Base-by-base conservation (phyloP, 257 asterid species). In the Penstemon davidsonii region DNA sequence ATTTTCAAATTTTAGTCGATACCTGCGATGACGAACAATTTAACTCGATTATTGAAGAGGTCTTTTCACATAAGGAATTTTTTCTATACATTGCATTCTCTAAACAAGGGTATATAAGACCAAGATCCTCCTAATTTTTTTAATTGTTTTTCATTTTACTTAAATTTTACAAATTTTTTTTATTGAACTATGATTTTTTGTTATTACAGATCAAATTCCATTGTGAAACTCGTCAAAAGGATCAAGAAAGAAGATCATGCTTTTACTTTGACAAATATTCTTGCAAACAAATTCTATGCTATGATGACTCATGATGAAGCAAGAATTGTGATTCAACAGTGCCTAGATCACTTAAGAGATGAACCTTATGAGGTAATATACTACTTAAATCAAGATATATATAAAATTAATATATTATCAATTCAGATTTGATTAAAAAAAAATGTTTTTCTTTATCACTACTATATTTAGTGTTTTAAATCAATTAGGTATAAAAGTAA, bases 251-350 rank as follows among this genome's bases (percentile, higher is more conserved):
- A 77, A 6, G 12, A 6, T 4, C 55, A 68, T 15, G 79, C 85
- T 25, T 61, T 33, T 10, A 52, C 11, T 5, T 7, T 72, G 47
- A 66, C 76, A 5, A 3, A 1, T 13, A 50, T 63, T 51, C 64
- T 77, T 6, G 63, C 85, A 4, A 33, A 64, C 3, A 55, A 44
- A 10, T 63, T 69, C 15, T 11, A 47, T 19, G 38, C 43, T 7
- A 33, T 82, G 7, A 74, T 72, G 77, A 71, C 71, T 4, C 40
- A 77, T 74, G n/a, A n/a, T 4, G 45, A 5, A 37, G 84, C 81
- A 3, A 62, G 55, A 51, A 7, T 3, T 1, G 83, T 77, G 7
- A 66, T 75, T 13, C 68, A 56, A 45, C 19, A 33, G n/a, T 82
- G 85, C 72, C 53, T 82, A 43, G 6, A 38, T 37, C 5, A 15